Base-by-base conservation (phyloP, 768 basidiomycete species). In the Gymnopilus dilepis region DNA sequence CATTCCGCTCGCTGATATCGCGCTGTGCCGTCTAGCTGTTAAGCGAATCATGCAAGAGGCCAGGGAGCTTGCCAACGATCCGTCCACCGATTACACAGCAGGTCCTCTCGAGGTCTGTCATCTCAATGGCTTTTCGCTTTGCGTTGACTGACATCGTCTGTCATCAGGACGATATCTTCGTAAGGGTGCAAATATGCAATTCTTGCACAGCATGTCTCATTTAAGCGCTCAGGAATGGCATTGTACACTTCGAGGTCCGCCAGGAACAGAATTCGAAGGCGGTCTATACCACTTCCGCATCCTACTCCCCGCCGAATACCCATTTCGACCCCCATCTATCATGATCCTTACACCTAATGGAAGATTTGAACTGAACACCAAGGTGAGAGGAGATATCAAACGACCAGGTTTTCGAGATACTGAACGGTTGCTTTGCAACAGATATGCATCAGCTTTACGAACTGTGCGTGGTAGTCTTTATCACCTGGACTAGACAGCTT, bases 41-140 rank as follows among this genome's bases (percentile, higher is more conserved):
- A 98, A 98, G 78, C 88, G 97, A 34, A 97, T 99, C 67, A 91
- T 99, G 89, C 94, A 95, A 73, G 97, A 99, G 76, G 95, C 95
- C 4, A 81, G 86, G 62, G 96, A 99, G 70, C 85, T 98, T 13
- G 87, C 89, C 0, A 87, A 84, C 56, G 95, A 97, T 74, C 87
- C 91, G 59, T 88, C 86, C 54, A 88, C 90, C 0, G 95, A 97
- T 71, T 98, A 97, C 71, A 79, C 86, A 58, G 97, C 95, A 17
- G 88, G 95, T 80, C 69, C 85, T 81, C 62, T 96, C 82, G 90
- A 95, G 91, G 80, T 81, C 9, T n/a, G 56, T 58, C 6, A 17
- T 45, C 22, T 26, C 53, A 9, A 41, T 28, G 11, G 38, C 45
- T 24, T 38, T 17, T 26, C 22, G 51, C 53, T 47, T 38, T 33